Conservation (phyloP, 164 flowering plant genomes). For the Platanus orientalis region DNA sequence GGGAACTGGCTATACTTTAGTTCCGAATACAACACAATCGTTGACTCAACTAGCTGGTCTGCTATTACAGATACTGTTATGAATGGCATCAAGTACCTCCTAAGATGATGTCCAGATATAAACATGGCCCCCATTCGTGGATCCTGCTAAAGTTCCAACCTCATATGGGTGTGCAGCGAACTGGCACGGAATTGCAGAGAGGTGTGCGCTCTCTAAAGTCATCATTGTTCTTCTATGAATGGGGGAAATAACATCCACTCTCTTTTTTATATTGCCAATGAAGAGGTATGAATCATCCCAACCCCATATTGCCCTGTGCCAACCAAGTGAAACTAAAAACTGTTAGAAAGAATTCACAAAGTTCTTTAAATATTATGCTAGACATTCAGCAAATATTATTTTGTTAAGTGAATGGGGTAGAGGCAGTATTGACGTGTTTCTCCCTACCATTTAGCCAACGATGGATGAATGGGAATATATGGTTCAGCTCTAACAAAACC, state of each 20-base stretch:
- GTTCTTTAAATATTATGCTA: too few species aligned
- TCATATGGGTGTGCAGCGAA: constrained; percentile 66
- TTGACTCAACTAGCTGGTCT: too few species aligned
- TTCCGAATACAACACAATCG: too few species aligned
- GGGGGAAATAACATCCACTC: constrained; percentile 67
- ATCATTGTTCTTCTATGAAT: constrained; percentile 20
- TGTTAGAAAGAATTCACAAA: neutral
- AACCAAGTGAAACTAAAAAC: constrained; percentile 3
- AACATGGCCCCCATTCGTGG: constrained; percentile 77
- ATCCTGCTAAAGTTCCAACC: constrained; percentile 72
- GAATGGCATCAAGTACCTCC: neutral
- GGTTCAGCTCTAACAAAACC: too few species aligned
- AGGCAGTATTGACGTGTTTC: too few species aligned
- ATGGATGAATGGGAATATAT: too few species aligned
- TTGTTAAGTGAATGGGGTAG: too few species aligned
- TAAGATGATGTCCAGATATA: constrained; percentile 53
- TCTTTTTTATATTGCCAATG: constrained; percentile 73
- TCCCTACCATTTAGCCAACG: too few species aligned
- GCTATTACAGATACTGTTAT: neutral
- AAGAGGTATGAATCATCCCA: constrained; percentile 81
- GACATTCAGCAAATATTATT: too few species aligned
- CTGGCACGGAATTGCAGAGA: constrained; percentile 83
- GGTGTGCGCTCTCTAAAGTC: constrained; percentile 45
- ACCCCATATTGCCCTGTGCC: constrained; percentile 84
- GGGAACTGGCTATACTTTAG: neutral